Conservation (phyloP, 1,284 basidiomycete species). For the Mycena sp. region DNA sequence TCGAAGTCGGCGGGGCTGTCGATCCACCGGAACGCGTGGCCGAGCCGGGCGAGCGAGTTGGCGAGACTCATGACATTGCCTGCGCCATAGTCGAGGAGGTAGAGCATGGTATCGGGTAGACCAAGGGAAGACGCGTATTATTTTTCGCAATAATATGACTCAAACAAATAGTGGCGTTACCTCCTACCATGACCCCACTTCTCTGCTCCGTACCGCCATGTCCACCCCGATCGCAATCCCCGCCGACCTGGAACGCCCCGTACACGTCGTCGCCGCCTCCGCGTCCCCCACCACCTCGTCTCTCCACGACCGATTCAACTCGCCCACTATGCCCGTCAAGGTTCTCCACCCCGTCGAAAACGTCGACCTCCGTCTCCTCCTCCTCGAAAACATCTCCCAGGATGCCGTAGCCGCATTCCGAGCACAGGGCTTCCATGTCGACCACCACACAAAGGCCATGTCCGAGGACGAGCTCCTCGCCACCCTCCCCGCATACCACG, state of each 20-base stretch:
- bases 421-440: conserved; percentile 92
- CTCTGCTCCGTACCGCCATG: conserved; percentile 35
- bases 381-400: conserved; percentile 96
- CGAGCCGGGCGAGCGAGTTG: conserved; percentile 90
- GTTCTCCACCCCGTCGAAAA: conserved; percentile 83
- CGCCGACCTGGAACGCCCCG: conserved; percentile 29
- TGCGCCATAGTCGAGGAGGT: conserved; percentile 95
- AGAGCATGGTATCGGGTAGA: conserved; percentile 61
- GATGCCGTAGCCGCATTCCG: conserved; percentile 88
- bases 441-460: conserved; percentile 89
- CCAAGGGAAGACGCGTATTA: not conserved
- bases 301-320: conserved; percentile 21
- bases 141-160: no score
- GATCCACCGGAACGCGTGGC: conserved; percentile 94
- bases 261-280: conserved; percentile 54
- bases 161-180: no score
- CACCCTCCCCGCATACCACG: conserved; percentile 91
- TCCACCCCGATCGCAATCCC: conserved; percentile 55
- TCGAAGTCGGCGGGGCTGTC: conserved; percentile 85
- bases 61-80: conserved; percentile 95
- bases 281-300: conserved; percentile 54
- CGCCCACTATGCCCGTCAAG: conserved; percentile 60
- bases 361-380: conserved; percentile 78
- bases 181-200: no score
- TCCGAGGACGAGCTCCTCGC: conserved; percentile 92